Evolutionary conservation across 768 basidiomycete genomes (phyloP).

Genomic region (Serendipita sp.): DNA sequence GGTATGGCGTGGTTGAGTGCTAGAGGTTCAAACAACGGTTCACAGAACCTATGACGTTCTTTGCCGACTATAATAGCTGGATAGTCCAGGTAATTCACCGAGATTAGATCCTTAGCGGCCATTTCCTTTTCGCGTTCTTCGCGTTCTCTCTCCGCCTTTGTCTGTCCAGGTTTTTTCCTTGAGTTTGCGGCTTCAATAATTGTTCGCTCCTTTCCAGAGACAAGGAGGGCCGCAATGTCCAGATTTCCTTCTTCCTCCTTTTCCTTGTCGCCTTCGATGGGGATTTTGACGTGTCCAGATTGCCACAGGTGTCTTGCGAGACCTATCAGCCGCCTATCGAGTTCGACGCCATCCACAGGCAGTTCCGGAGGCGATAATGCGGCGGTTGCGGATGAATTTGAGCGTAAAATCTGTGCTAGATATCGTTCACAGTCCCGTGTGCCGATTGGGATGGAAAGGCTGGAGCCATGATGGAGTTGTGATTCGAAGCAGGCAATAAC

Average conservation of each 20-base stretch:
- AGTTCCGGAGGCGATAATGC: conserved; percentile 37
- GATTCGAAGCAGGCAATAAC: conserved; percentile 66
- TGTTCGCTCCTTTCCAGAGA: conserved; percentile 80
- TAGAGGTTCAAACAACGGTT: conserved; percentile 67
- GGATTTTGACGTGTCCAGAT: conserved; percentile 53
- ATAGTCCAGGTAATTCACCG: conserved; percentile 52
- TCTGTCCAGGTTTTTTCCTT: conserved; percentile 54
- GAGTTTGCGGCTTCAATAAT: conserved; percentile 76
- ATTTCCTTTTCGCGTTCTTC: conserved; percentile 69
- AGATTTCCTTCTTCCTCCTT: conserved; percentile 71
- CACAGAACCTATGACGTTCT: conserved; percentile 80
- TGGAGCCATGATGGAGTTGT: conserved; percentile 37
- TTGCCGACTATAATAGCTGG: conserved; percentile 59
- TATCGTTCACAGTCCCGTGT: conserved; percentile 56
- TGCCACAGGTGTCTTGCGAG: conserved; percentile 48
- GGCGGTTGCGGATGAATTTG: conserved; percentile 47
- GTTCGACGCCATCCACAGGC: conserved; percentile 25
- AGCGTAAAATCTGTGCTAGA: conserved; percentile 53
- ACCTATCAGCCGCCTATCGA: conserved; percentile 38
- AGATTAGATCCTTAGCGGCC: conserved; percentile 67
- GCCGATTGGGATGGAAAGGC: conserved; percentile 45
- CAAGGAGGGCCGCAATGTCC: conserved; percentile 78
- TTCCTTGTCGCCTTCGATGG: conserved; percentile 55
- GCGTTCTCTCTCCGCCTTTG: conserved; percentile 38
- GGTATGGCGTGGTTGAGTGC: conserved; percentile 26